Percentiles rank a stretch among this genome's conserved stretches.
phyloP scores from a whole-genome alignment of 192 early-diverging fungal species.

The Backusella luteola region DNA sequence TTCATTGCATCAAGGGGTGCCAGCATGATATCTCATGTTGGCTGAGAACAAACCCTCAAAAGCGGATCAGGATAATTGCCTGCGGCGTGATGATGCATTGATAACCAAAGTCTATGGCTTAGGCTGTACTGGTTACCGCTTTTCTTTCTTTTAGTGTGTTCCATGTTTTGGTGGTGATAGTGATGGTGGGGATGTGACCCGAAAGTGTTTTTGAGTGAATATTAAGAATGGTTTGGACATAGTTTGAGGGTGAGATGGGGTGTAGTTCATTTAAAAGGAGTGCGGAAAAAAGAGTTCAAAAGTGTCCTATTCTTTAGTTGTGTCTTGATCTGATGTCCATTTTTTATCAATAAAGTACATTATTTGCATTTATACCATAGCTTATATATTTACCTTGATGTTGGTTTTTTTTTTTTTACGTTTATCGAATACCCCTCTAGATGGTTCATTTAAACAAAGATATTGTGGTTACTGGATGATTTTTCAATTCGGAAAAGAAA shows the following conservation, averaged over 20 bases:
- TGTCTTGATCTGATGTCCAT: background rate
- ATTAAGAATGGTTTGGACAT: background rate
- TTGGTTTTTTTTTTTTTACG: too few relatives aligned
- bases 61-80: conserved; percentile 9
- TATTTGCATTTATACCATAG: background rate
- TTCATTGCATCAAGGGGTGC: conserved; percentile 9
- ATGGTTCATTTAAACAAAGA: too few relatives aligned
- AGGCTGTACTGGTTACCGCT: background rate
- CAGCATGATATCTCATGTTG: background rate
- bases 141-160: background rate
- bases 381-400: too few relatives aligned
- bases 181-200: background rate
- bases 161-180: background rate
- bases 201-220: background rate
- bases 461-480: too few relatives aligned
- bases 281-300: too few relatives aligned
- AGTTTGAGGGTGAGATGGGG: background rate
- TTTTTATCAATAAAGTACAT: background rate
- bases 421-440: too few relatives aligned
- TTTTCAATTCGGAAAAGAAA: too few relatives aligned
- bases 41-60: background rate
- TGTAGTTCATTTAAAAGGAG: too few relatives aligned
- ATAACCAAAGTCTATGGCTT: background rate
- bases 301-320: background rate
- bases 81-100: conserved; percentile 7